A percentile compares a stretch with the other conserved stretches of the same genome.
These are phyloP conservation scores for Rubia yunnanensis DNA, from an alignment of 257 asterid genomes.

Conservation along the genomic window DNA sequence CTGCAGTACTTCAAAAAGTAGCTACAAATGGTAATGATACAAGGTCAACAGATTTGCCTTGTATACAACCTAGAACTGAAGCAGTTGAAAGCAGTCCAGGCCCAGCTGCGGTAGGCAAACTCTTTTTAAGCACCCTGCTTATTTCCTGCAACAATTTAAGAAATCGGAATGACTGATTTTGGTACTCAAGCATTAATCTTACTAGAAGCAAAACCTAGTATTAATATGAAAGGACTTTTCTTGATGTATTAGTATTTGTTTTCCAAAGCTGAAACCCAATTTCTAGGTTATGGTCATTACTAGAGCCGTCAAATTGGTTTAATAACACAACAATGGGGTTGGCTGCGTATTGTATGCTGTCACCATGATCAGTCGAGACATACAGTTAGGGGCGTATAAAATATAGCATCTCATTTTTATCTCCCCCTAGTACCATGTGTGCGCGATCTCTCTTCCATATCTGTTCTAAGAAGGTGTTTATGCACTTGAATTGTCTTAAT, in stretches of 20 bases:
- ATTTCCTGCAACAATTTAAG: neutral
- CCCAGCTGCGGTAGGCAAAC: constrained; percentile 7
- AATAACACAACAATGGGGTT: neutral
- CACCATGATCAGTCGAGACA: no score
- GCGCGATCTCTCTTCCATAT: no score
- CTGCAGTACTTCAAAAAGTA: constrained; percentile 1
- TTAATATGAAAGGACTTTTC: no score
- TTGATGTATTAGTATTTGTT: neutral
- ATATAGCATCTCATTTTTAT: no score
- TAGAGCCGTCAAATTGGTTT: neutral
- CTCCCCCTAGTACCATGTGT: no score
- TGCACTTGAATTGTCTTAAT: neutral
- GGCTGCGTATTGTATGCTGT: neutral
- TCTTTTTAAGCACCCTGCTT: neutral
- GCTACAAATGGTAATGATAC: neutral
- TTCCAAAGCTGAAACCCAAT: neutral
- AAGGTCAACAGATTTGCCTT: neutral
- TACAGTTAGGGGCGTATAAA: no score
- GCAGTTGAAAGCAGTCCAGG: neutral
- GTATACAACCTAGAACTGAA: neutral
- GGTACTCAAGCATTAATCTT: neutral
- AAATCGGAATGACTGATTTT: neutral
- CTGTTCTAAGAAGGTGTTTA: neutral
- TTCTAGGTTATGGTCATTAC: neutral
- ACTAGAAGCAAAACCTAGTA: neutral